A percentile compares a stretch with the other conserved stretches of the same genome.
These are phyloP conservation scores for Kurtzmaniella cleridarum DNA, from an alignment of 805 yeast genomes.

Conservation along the genomic window DNA sequence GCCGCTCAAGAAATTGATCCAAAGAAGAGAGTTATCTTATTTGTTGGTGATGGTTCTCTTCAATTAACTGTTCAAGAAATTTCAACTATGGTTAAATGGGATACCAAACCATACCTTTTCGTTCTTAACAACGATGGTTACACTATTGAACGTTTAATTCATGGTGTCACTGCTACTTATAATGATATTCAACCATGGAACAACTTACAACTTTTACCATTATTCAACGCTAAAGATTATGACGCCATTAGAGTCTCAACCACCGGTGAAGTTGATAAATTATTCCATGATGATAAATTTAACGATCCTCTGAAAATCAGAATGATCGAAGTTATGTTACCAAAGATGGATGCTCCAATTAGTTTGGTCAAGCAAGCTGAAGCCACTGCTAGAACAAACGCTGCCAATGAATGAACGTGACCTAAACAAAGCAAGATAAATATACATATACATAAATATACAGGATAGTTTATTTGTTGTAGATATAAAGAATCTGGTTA, in stretches of 20 bases:
- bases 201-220: conserved; percentile 50
- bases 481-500: too few species aligned
- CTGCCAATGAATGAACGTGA: background rate
- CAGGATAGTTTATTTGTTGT: too few species aligned
- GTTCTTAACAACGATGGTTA: conserved; percentile 69
- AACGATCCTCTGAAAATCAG: conserved; percentile 55
- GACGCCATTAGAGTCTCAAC: conserved; percentile 51
- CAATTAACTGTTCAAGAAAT: conserved; percentile 73
- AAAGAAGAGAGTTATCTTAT: conserved; percentile 55
- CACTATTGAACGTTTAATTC: conserved; percentile 71
- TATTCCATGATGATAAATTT: conserved; percentile 44
- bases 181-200: conserved; percentile 69
- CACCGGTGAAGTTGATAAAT: conserved; percentile 51
- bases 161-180: conserved; percentile 60
- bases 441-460: too few species aligned
- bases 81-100: conserved; percentile 64
- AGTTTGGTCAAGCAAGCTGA: conserved; percentile 44
- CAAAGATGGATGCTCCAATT: conserved; percentile 64
- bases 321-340: conserved; percentile 63
- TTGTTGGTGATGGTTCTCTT: conserved; percentile 73
- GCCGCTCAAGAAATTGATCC: conserved; percentile 63
- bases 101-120: conserved; percentile 61
- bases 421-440: too few species aligned
- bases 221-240: conserved; percentile 56
- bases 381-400: conserved; percentile 23